phyloP scores from a whole-genome alignment of 1,284 basidiomycete species.

The Puccinia hordei region DNA sequence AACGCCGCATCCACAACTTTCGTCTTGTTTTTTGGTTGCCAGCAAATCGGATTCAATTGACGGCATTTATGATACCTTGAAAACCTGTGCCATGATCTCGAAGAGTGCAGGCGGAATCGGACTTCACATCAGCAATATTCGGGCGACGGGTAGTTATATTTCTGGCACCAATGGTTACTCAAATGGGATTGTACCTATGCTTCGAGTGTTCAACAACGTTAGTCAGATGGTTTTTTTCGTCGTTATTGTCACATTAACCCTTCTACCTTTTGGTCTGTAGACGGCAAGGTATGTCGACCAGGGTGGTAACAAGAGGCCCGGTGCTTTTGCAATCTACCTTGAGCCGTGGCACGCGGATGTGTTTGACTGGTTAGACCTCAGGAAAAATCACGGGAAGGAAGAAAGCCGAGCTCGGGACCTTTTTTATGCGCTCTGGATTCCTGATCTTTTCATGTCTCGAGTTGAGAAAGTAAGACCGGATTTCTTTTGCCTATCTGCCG shows the following conservation, averaged over 20 bases:
- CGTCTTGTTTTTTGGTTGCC: conserved; percentile 94
- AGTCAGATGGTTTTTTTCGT: not conserved
- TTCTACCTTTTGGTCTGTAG: not conserved
- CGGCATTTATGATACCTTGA: conserved; percentile 98
- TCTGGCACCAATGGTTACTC: conserved; percentile 96
- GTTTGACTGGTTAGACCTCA: conserved; percentile 95
- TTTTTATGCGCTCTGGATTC: conserved; percentile 98
- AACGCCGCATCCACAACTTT: conserved; percentile 90
- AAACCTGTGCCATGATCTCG: conserved; percentile 98
- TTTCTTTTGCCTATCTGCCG: conserved; percentile 60
- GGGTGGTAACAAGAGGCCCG: conserved; percentile 98
- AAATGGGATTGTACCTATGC: conserved; percentile 99
- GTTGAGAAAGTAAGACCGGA: conserved; percentile 64
- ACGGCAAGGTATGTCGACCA: conserved; percentile 99
- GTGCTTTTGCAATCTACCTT: conserved; percentile 95
- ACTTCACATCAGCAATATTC: conserved; percentile 92
- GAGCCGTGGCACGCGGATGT: conserved; percentile 98
- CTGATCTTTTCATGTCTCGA: conserved; percentile 76
- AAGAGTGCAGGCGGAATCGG: conserved; percentile 99
- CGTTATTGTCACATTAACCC: not conserved
- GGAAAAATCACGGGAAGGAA: conserved; percentile 99
- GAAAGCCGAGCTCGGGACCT: conserved; percentile 94
- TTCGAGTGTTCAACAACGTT: conserved; percentile 88
- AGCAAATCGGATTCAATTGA: conserved; percentile 99
- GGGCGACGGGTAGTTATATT: conserved; percentile 88